Percentiles rank a stretch among this genome's conserved stretches.
These are phyloP conservation scores for Xylaria sp. DNA, from an alignment of 2,329 filamentous ascomycete genomes.

Conservation along the genomic window DNA sequence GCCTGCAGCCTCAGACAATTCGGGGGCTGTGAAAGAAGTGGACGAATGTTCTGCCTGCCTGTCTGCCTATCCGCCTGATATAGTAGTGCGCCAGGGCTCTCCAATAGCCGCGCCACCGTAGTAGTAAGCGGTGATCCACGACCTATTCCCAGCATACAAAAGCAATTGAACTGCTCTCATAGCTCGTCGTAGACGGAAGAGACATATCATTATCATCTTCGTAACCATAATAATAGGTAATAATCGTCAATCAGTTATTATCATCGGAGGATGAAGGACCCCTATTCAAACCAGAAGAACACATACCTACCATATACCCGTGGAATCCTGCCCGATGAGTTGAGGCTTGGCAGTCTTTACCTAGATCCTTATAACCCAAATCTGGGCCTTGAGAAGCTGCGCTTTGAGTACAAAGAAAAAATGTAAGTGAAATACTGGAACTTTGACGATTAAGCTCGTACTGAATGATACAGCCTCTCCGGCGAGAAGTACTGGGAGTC, in stretches of 20 bases:
- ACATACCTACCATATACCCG: slow-evolving; percentile 33
- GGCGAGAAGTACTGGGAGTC: slow-evolving; percentile 31
- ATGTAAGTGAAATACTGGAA: slow-evolving; percentile 13
- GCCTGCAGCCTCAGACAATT: slow-evolving; percentile 7
- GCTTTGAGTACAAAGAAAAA: slow-evolving; percentile 32
- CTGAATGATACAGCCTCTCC: slow-evolving; percentile 14
- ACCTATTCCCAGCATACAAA: slow-evolving; percentile 15
- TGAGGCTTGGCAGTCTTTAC: slow-evolving; percentile 35
- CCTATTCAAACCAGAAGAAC: slow-evolving; percentile 31
- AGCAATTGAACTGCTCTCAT: slow-evolving; percentile 11
- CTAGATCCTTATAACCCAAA: slow-evolving; percentile 30
- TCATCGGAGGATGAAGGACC: slow-evolving; percentile 23
- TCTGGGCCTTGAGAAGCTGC: slow-evolving; percentile 32
- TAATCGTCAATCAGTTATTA: background rate
- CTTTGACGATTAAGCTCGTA: slow-evolving; percentile 2
- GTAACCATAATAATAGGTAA: slow-evolving; percentile 1
- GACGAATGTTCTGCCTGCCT: slow-evolving; percentile 5
- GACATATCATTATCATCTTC: slow-evolving; percentile 10
- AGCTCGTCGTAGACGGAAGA: background rate
- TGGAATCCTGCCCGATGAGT: slow-evolving; percentile 30
- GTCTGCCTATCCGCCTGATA: slow-evolving; percentile 11
- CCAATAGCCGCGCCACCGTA: slow-evolving; percentile 20
- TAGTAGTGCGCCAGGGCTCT: slow-evolving; percentile 2
- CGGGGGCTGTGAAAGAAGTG: slow-evolving; percentile 21
- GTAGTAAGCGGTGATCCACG: background rate